Evolutionary conservation across 2,329 filamentous ascomycete genomes (phyloP), one percentile per base, ranked within the genome.

Genomic region (Erysiphe neolycopersici): DNA sequence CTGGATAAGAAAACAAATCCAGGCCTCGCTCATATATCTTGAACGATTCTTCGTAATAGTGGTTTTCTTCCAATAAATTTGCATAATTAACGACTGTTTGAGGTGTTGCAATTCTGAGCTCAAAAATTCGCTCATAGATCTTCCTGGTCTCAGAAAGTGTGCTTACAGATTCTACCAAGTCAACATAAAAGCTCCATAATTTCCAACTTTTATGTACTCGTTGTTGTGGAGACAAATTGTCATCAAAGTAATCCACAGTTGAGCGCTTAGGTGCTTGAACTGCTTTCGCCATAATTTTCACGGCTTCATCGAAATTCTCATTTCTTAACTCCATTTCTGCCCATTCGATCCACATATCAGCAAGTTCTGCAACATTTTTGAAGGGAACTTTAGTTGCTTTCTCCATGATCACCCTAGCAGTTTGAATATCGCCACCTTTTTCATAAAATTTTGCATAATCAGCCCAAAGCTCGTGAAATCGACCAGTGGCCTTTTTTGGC

Each of bases 161-260:
- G 47, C 80, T 78, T 30, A 94, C 85, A 58, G 84, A 93, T 59
- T 98, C 89, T 2, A 98, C 85, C 1, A 98, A 71, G 58, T 98
- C 89, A 36, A 98, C 85, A 54, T 98, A 98, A 64, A 98, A 98
- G 61, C 84, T 93, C 89, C 89, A 98, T 11, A 98, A 63, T 59
- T 95, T 98, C 89, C 89, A 98, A 57, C 83, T 93, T 66, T 98
- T 98, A 64, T 98, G 89, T 3, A 98, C 81, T 48, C 91, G 73
- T 62, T 95, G 89, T 58, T 98, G 89, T 4, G 89, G 87, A 1
- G 83, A 84, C 6, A 98, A 64, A 0, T 73, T 83, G 58, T 98
- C 91, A 58, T 98, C 89, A 55, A 95, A 98, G 58, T 95, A 98
- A 62, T 98, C 89, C n/a, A 98, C 84, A 2, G 76, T 91, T n/a